These are phyloP conservation scores for Leishmania turanica DNA, from an alignment of 208 protist species.

Conservation along the genomic window DNA sequence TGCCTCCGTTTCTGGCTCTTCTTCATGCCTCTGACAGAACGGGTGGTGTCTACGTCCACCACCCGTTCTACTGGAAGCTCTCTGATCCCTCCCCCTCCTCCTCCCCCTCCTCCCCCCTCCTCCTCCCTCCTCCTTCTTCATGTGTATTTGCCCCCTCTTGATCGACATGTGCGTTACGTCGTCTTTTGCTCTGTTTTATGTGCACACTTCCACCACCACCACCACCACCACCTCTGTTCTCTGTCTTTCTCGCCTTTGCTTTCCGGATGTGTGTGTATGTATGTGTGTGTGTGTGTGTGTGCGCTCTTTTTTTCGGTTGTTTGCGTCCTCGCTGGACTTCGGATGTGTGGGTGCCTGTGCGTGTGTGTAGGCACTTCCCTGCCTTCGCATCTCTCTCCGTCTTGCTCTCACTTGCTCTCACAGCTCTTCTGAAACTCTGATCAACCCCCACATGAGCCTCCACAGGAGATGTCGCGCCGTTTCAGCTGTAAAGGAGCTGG, in stretches of 20 bases:
- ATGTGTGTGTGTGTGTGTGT: too few relatives aligned
- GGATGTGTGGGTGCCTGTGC: not conserved
- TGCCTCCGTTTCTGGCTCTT: not conserved
- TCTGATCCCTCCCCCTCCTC: not conserved
- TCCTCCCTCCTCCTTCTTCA: not conserved
- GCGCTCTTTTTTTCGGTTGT: not conserved
- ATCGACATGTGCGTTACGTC: not conserved
- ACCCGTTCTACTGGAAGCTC: not conserved
- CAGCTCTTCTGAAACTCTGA: not conserved
- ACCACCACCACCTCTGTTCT: not conserved
- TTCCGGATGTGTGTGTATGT: not conserved
- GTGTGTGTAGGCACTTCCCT: not conserved
- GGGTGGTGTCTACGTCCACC: not conserved
- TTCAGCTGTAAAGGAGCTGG: not conserved
- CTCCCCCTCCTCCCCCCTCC: conserved; percentile 1
- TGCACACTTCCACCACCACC: not conserved
- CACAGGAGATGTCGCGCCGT: not conserved
- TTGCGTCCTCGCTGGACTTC: not conserved
- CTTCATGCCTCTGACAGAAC: not conserved
- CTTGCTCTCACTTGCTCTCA: not conserved
- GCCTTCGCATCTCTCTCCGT: not conserved
- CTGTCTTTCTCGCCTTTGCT: not conserved
- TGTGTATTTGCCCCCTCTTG: not conserved
- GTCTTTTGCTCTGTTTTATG: not conserved
- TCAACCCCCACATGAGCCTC: not conserved